Conservation (phyloP, 768 basidiomycete species). For the Wakefieldia striispora region DNA sequence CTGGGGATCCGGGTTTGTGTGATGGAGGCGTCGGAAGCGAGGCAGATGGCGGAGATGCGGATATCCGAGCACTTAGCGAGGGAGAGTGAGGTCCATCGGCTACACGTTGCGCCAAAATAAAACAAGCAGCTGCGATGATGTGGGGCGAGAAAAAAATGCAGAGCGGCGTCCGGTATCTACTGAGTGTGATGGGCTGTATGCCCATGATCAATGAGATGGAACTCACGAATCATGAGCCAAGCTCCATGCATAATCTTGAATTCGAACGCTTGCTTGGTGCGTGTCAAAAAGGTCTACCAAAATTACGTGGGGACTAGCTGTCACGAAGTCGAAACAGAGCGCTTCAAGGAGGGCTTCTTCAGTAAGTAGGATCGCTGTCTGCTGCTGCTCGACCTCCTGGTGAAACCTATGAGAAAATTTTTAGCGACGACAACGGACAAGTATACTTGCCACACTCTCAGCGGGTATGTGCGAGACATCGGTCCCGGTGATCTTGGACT, state of each 20-base stretch:
- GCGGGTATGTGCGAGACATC: conserved; percentile 56
- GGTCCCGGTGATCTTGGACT: conserved; percentile 59
- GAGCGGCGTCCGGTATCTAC: conserved; percentile 75
- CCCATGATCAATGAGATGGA: not conserved
- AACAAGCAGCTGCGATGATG: conserved; percentile 75
- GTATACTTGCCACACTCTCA: conserved; percentile 59
- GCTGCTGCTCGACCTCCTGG: conserved; percentile 76
- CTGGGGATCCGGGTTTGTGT: conserved; percentile 69
- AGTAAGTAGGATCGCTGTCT: conserved; percentile 63
- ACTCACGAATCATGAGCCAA: conserved; percentile 85
- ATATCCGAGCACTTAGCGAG: conserved; percentile 73
- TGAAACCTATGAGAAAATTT: not conserved
- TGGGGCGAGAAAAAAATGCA: conserved; percentile 69
- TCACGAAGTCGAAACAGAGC: conserved; percentile 82
- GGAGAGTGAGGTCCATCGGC: conserved; percentile 71
- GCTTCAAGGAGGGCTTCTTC: conserved; percentile 82
- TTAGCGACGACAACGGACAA: not conserved
- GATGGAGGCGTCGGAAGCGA: conserved; percentile 82
- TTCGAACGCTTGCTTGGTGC: conserved; percentile 41
- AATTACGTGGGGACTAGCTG: conserved; percentile 73
- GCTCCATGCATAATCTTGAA: conserved; percentile 83
- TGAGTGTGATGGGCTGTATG: conserved; percentile 6
- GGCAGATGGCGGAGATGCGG: conserved; percentile 65
- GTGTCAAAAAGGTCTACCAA: conserved; percentile 71
- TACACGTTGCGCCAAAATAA: conserved; percentile 70